Conservation (phyloP, 257 asterid species). For the Thymus quinquecostatus region DNA sequence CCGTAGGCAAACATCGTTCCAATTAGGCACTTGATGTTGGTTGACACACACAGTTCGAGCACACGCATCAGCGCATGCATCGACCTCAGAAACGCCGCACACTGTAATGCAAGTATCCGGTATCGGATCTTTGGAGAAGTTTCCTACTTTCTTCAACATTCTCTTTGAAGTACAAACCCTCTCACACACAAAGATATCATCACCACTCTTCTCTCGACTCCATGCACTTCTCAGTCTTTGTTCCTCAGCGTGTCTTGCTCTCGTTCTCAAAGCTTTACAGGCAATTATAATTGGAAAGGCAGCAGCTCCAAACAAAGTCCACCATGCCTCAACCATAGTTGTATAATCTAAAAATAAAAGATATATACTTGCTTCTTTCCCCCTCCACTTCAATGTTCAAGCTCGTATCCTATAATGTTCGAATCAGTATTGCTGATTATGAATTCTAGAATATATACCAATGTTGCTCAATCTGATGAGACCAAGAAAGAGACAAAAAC, state of each 20-base stretch:
- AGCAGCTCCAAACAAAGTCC: conserved; percentile 80
- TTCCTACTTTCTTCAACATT: conserved; percentile 92
- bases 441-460: background rate
- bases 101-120: conserved; percentile 91
- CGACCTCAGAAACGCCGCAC: conserved; percentile 97
- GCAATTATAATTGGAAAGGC: conserved; percentile 73
- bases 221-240: conserved; percentile 66
- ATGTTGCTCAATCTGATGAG: background rate
- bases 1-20: conserved; percentile 92
- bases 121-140: conserved; percentile 91
- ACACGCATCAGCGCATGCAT: conserved; percentile 98
- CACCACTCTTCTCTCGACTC: conserved; percentile 82
- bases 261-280: conserved; percentile 75
- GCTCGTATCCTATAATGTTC: conserved; percentile 9
- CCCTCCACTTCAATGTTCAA: background rate
- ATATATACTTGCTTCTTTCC: conserved; percentile 20
- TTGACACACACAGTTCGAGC: conserved; percentile 88
- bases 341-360: background rate
- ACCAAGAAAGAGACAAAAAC: conserved; percentile 1
- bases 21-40: conserved; percentile 95
- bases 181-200: conserved; percentile 90
- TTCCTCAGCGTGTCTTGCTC: conserved; percentile 69
- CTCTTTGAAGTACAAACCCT: conserved; percentile 95
- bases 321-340: conserved; percentile 86
- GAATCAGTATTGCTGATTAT: background rate